A percentile compares a stretch with the other conserved stretches of the same genome.
Conservation (phyloP, 2,329 filamentous ascomycete species). For the Aspergillus arachidicola region DNA sequence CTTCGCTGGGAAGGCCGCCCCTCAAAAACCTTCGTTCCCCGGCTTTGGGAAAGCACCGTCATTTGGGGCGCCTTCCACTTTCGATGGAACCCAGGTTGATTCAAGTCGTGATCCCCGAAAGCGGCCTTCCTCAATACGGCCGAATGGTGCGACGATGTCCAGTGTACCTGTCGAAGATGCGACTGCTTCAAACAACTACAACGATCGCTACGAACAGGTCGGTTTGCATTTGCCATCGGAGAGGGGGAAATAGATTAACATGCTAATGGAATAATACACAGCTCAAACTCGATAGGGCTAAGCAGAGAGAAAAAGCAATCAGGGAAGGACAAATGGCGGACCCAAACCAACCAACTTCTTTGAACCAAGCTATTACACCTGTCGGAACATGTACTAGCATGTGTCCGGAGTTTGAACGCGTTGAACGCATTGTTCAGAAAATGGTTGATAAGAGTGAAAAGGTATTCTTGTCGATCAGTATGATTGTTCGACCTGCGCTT, state of each 20-base stretch:
- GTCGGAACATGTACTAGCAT: conserved; percentile 65
- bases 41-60: conserved; percentile 20
- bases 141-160: conserved; percentile 13
- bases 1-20: conserved; percentile 18
- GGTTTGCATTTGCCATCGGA: conserved; percentile 11
- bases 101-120: conserved; percentile 20
- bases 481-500: conserved; percentile 6
- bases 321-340: conserved; percentile 58
- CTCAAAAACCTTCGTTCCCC: conserved; percentile 26
- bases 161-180: conserved; percentile 27
- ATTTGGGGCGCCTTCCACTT: conserved; percentile 19
- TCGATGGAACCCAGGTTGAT: conserved; percentile 18
- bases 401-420: conserved; percentile 66
- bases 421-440: conserved; percentile 63
- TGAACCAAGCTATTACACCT: conserved; percentile 63
- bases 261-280: conserved; percentile 24
- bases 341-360: conserved; percentile 61
- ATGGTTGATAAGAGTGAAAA: conserved; percentile 64
- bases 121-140: conserved; percentile 7
- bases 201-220: conserved; percentile 42
- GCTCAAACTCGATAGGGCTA: conserved; percentile 54
- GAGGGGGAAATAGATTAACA: not conserved
- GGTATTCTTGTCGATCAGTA: conserved; percentile 14
- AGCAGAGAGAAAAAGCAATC: conserved; percentile 55
- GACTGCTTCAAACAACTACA: conserved; percentile 28